phyloP scores from a whole-genome alignment of 2,329 filamentous ascomycete genomes.

The Fusarium haematococcum region DNA sequence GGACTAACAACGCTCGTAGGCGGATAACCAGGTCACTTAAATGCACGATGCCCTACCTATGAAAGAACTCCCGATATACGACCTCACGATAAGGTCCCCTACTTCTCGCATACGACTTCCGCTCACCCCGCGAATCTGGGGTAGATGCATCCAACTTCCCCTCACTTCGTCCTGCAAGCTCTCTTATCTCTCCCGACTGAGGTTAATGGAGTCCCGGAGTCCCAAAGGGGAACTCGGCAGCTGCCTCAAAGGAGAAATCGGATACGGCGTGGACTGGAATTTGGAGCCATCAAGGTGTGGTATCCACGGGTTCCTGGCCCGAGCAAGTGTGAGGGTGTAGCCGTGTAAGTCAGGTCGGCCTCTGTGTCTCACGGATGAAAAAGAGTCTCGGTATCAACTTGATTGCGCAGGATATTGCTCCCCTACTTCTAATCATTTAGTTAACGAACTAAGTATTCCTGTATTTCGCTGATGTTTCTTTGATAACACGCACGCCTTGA shows the following conservation, averaged over 20 bases:
- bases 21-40: not conserved
- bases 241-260: not conserved
- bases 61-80: not conserved
- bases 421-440: not conserved
- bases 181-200: not conserved
- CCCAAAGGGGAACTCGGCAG: not conserved
- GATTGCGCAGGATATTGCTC: not conserved
- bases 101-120: not conserved
- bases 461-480: not conserved
- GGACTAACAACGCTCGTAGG: not conserved
- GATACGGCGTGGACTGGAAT: not conserved
- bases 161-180: not conserved
- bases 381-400: not conserved
- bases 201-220: not conserved
- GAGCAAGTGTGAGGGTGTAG: not conserved
- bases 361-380: not conserved
- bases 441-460: not conserved
- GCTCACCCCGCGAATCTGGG: conserved; percentile 1
- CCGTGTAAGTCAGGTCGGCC: conserved; percentile 9
- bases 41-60: not conserved
- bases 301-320: conserved; percentile 12
- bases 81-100: not conserved
- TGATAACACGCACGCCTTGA: not conserved
- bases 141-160: not conserved
- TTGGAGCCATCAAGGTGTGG: not conserved